Base-by-base conservation (phyloP, 225 moss, liverwort and hornwort genomes). In the Marchantia paleacea region DNA sequence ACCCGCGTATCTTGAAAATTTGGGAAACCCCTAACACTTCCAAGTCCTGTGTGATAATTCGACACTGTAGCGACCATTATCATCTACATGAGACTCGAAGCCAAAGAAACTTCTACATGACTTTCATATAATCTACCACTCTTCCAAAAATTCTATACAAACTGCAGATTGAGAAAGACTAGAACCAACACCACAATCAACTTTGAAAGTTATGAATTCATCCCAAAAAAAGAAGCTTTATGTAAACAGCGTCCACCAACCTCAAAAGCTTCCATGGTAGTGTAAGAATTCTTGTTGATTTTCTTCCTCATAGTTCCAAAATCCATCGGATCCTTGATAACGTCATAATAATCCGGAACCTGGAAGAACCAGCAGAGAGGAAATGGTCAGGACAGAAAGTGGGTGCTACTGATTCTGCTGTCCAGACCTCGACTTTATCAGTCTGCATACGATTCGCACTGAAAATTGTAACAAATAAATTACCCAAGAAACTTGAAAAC, bases 271-370 rank as follows among this genome's bases (percentile, higher is more conserved):
- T 86, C 84, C 54, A 95, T 74, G 52, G 82, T 76, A 5, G 83
- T 60, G 80, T 99, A 99, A 0, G 72, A 64, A 60, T 94, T 95
- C 82, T 92, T 99, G 53, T 84, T 88, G 22, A 99, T 92, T 72
- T 91, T 99, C 85, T 91, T 99, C 79, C 91, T 88, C 94, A 99
- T 99, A 3, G 99, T 99, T 57, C 99, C 99, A 22, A 99, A 99
- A 76, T 99, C 99, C 99, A 99, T 99, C 22, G 99, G 95, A n/a
- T 99, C 92, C 81, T 91, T 99, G 48, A 99, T 99, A 26, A 99
- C 96, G 80, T 99, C 99, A 78, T 99, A 95, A 69, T 99, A 99
- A 90, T 99, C 99, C 77, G 95, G 95, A 83, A 99, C 99, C 99
- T 99, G 92, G 22, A 4, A 20, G 1, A 75, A 31, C 19, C 19